Base-by-base conservation (phyloP, 192 early-diverging fungal species). In the Umbelopsis vinacea region DNA sequence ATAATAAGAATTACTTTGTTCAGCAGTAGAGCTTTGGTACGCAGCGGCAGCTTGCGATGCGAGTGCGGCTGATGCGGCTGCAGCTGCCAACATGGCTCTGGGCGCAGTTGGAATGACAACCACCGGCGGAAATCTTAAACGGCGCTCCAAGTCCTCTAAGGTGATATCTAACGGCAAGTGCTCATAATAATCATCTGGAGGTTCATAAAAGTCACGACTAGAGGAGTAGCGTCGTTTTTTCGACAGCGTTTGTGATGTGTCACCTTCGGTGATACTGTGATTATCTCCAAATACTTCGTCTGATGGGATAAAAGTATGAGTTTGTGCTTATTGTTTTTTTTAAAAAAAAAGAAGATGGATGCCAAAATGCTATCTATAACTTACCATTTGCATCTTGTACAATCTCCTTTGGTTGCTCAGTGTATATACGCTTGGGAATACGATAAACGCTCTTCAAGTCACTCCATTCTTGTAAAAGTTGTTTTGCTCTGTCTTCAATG, bases 381-480 rank as follows among this genome's bases (percentile, higher is more conserved):
- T 53, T 48, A 71, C 66, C 26, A 19, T 46, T 63, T n/a, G 33
- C 47, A 17, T 63, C 69, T 22, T 12, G 19, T 6, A 48, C 47
- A 19, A 26, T 46, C 40, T 52, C 37, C 48, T 75, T 52, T 43
- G 68, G 74, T 29, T 70, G 46, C 33, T 52, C 68, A 40, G 55
- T 70, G 69, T 77, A 70, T 60, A 68, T 68, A 43, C 83, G 76
- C 52, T 89, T 89, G 23, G 88, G 88, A 57, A 89, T 89, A n/a
- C 85, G 77, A 63, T 88, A 89, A 2, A 82, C 76, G 22, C 79
- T 77, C 70, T 86, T 86, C 5, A 89, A 60, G 17, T 78, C 67
- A 17, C 79, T 73, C 88, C 88, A 89, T 21, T 84, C 77, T 0
- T 60, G 75, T 24, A 86, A 40, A 26, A 89, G 69, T 8, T 84